Evolutionary conservation across 2,329 filamentous ascomycete species (phyloP).

Genomic region (Aspergillus luchuensis): DNA sequence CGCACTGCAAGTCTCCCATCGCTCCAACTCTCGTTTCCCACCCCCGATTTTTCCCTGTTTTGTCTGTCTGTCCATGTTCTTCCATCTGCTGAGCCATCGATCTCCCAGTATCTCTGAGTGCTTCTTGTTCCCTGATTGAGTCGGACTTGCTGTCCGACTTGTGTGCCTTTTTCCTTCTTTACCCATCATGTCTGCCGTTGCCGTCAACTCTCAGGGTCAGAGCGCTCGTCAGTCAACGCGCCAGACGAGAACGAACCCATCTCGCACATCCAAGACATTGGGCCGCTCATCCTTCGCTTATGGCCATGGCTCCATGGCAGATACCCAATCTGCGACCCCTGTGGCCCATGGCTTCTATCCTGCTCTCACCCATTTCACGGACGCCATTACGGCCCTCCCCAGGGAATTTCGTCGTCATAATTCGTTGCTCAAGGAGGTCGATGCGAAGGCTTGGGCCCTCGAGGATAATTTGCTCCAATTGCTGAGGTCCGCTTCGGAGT

Average conservation of each 20-base stretch:
- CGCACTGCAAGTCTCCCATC: conserved; percentile 17
- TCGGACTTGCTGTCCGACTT: neutral
- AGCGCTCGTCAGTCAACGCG: conserved; percentile 42
- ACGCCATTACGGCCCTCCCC: conserved; percentile 87
- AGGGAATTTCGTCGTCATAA: conserved; percentile 96
- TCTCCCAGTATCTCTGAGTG: neutral
- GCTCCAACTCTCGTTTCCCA: conserved; percentile 15
- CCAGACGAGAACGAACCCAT: conserved; percentile 53
- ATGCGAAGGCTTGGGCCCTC: conserved; percentile 90
- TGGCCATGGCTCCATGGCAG: conserved; percentile 34
- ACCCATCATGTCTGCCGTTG: conserved; percentile 25
- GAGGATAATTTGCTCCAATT: conserved; percentile 80
- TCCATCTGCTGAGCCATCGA: conserved; percentile 3
- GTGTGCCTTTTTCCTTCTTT: neutral
- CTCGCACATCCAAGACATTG: conserved; percentile 50
- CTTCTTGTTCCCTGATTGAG: conserved; percentile 15
- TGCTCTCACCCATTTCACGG: conserved; percentile 75
- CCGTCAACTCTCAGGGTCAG: conserved; percentile 31
- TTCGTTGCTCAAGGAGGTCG: conserved; percentile 93
- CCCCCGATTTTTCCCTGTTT: neutral
- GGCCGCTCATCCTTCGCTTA: conserved; percentile 45
- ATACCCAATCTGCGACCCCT: conserved; percentile 32
- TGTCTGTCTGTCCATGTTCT: conserved; percentile 18
- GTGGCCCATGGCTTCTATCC: conserved; percentile 60
- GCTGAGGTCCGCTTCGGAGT: conserved; percentile 52